phyloP scores from a whole-genome alignment of 192 early-diverging fungal genomes.

The Umbelopsis sp. region DNA sequence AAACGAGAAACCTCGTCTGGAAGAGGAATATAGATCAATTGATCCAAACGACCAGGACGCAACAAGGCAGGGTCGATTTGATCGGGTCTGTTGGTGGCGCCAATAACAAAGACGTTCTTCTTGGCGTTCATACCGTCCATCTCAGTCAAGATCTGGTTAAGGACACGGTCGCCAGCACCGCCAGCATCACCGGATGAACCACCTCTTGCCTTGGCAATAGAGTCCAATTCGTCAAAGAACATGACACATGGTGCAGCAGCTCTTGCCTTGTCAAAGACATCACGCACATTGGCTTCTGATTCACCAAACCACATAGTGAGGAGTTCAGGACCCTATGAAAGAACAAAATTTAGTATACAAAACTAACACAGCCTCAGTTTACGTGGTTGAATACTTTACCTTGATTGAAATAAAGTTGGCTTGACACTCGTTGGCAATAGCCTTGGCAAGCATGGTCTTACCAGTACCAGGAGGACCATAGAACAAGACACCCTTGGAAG shows the following conservation, averaged over 20 bases:
- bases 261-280: slow-evolving; percentile 99
- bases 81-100: slow-evolving; percentile 98
- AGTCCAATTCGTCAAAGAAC: slow-evolving; percentile 99
- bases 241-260: slow-evolving; percentile 98
- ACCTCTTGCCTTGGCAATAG: slow-evolving; percentile 94
- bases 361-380: neutral
- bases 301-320: slow-evolving; percentile 99
- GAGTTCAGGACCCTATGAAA: slow-evolving; percentile 85
- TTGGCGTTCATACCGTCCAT: slow-evolving; percentile 99
- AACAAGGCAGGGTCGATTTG: slow-evolving; percentile 97
- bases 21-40: slow-evolving; percentile 90
- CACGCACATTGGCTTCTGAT: slow-evolving; percentile 98
- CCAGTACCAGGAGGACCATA: slow-evolving; percentile 99
- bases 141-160: slow-evolving; percentile 99
- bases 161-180: slow-evolving; percentile 95
- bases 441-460: slow-evolving; percentile 98
- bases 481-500: slow-evolving; percentile 97
- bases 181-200: slow-evolving; percentile 77
- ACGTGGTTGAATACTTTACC: slow-evolving; percentile 36
- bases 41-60: slow-evolving; percentile 98
- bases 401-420: slow-evolving; percentile 99
- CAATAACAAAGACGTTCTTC: slow-evolving; percentile 97
- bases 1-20: slow-evolving; percentile 84
- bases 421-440: slow-evolving; percentile 99
- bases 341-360: neutral